Evolutionary conservation across 1,284 basidiomycete species (phyloP), one percentile per base, ranked within the genome.

Genomic region (Microbotryum silenes-acaulis): DNA sequence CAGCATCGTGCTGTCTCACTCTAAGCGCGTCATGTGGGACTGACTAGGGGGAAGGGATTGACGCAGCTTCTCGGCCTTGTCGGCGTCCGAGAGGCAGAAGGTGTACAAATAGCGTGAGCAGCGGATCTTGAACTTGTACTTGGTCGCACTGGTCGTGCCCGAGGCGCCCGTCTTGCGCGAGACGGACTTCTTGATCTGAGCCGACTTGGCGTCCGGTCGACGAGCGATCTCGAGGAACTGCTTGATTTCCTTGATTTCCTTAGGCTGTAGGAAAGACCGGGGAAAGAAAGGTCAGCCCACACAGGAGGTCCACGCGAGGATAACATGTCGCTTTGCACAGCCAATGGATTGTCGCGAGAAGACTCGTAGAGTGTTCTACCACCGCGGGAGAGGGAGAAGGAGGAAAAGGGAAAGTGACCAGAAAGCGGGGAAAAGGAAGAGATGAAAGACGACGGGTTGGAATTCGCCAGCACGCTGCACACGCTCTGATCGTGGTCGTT

Each of bases 51-150:
- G 94, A 58, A 99, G 82, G 74, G 86, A 88, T 81, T 91, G 89
- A 82, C 88, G 86, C 74, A 99, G 86, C 83, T 97, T 99, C 77
- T 96, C 91, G 54, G 96, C 96, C 84, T 97, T 97, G 79, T 97
- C 92, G 74, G 88, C 84, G 80, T 98, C 96, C 76, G 93, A 87
- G 75, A 98, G 80, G 68, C 87, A 85, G 71, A 98, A 85, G 37
- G 96, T 98, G 87, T 99, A 98, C 70, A 98, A 88, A 81, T 94
- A 97, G 75, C 88, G 84, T 67, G 89, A 89, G 82, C 93, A 97
- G 78, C 94, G 86, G 76, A 99, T 85, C 85, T 98, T 98, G 86
- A 98, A 97, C 82, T 98, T 97, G 78, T 89, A 94, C 79, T 87
- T 83, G 69, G 82, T 82, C 81, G 89, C 90, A 75, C 82, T 85